A percentile compares a stretch with the other conserved stretches of the same genome.
These are phyloP conservation scores for Pterocarpus santalinus DNA, from an alignment of 306 rosid species.

Conservation along the genomic window DNA sequence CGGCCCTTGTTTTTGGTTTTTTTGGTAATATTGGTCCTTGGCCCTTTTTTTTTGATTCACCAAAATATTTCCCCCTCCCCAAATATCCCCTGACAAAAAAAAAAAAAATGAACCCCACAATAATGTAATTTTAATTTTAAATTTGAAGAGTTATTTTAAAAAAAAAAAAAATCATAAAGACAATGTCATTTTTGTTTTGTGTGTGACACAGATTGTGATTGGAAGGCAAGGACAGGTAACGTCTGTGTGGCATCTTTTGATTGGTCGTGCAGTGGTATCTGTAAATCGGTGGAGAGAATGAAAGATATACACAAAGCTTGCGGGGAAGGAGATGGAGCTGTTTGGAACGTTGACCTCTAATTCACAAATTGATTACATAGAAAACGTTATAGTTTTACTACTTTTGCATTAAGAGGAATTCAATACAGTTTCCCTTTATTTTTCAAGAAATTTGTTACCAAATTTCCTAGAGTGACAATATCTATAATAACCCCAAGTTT, in stretches of 20 bases:
- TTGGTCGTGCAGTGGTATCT: slow-evolving; percentile 94
- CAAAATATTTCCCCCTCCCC: background rate
- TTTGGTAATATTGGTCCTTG: too few species aligned
- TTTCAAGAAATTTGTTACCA: background rate
- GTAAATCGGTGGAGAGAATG: slow-evolving; percentile 84
- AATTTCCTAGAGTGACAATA: slow-evolving; percentile 4
- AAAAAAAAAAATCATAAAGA: background rate
- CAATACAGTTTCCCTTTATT: background rate
- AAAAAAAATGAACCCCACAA: background rate
- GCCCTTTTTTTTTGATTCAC: background rate
- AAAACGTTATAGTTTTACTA: background rate
- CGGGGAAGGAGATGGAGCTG: slow-evolving; percentile 72
- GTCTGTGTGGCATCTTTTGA: slow-evolving; percentile 90
- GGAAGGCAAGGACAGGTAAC: slow-evolving; percentile 77
- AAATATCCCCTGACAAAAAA: too few species aligned
- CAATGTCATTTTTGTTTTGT: background rate
- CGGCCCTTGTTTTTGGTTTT: too few species aligned
- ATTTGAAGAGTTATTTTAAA: too few species aligned
- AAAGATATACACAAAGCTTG: slow-evolving; percentile 71
- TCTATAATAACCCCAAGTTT: slow-evolving; percentile 13
- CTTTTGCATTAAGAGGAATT: slow-evolving; percentile 18
- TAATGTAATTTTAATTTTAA: background rate
- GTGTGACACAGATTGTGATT: slow-evolving; percentile 65
- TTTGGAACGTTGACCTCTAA: slow-evolving; percentile 74
- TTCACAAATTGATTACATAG: background rate